Evolutionary conservation across 371 early-diverging fungal genomes (phyloP), one percentile per base, ranked within the genome.

Genomic region (Entomophthora muscae): DNA sequence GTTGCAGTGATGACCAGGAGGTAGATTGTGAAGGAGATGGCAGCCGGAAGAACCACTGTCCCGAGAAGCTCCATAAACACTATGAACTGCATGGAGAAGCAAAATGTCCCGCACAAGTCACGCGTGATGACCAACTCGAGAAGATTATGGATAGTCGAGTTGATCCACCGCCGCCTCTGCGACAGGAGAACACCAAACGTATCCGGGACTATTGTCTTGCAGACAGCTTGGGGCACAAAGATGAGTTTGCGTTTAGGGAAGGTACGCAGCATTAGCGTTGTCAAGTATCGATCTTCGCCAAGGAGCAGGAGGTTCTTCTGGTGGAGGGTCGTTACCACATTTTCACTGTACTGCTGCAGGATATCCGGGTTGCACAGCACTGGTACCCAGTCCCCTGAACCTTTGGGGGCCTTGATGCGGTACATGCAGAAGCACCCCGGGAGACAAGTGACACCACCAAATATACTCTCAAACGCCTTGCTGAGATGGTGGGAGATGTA

Each of bases 391-490:
- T 82, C 67, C 24, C 63, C 67, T 22, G 73, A 73, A 28, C 69
- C 63, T 66, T 85, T 82, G 65, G 82, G 84, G 0, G 84, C 75
- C 68, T 87, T 86, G 64, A 93, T 83, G 55, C 90, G 78, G 71
- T 88, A 93, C 88, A 90, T 88, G 70, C 84, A 88, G 76, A 93
- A 90, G 69, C 93, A 98, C 26, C 98, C 98, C 2, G 98, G 98
- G 54, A 98, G 75, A 95, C n/a, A n/a, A n/a, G n/a, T n/a, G n/a
- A n/a, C n/a, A n/a, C n/a, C n/a, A n/a, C n/a, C n/a, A n/a, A n/a
- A 98, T 21, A 93, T 78, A 31, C 86, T 84, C 72, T 98, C 98
- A 71, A 95, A 98, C 0, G 90, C 87, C 70, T 98, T 98, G 53
- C 85, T 83, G 42, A 93, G 82, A 72, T 95, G 95, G 74, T 98